Conservation (phyloP, 441 rosid species). For the Erodium texanum region DNA sequence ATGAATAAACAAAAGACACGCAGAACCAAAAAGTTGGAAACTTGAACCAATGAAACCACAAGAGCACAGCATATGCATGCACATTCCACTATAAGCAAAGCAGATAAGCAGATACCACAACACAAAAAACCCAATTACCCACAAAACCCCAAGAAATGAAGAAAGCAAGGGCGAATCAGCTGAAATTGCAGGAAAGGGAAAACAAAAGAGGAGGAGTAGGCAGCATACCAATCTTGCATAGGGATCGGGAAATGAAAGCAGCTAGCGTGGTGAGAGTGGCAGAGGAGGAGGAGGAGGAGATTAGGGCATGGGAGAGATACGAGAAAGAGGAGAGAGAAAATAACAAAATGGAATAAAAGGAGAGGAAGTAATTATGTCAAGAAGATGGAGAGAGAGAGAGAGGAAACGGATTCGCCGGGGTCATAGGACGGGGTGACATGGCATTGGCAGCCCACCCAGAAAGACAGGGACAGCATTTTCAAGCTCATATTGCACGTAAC, state of each 20-base stretch:
- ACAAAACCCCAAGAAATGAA: not conserved
- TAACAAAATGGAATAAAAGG: not conserved
- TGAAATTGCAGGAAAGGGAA: not conserved
- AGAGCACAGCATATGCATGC: not conserved
- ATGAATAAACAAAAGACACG: not conserved
- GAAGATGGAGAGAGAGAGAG: not conserved
- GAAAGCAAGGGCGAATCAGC: not conserved
- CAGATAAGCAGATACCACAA: not conserved
- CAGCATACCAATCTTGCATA: not conserved
- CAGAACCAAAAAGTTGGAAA: not conserved
- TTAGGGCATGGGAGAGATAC: conserved; percentile 2
- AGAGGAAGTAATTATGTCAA: not conserved
- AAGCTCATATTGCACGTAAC: not conserved
- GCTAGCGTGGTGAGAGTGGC: not conserved
- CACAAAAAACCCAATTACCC: not conserved
- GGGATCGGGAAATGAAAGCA: not conserved
- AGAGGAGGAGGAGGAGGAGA: not conserved
- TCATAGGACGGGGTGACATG: conserved; percentile 1
- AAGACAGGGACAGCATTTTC: not conserved
- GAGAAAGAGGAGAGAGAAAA: conserved; percentile 1
- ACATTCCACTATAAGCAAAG: not conserved
- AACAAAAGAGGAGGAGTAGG: not conserved
- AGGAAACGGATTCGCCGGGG: not conserved
- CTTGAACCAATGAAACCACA: not conserved
- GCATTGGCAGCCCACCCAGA: conserved; percentile 2